Evolutionary conservation across 129 eudicot species (phyloP).

Genomic region (Lactuca sativa): DNA sequence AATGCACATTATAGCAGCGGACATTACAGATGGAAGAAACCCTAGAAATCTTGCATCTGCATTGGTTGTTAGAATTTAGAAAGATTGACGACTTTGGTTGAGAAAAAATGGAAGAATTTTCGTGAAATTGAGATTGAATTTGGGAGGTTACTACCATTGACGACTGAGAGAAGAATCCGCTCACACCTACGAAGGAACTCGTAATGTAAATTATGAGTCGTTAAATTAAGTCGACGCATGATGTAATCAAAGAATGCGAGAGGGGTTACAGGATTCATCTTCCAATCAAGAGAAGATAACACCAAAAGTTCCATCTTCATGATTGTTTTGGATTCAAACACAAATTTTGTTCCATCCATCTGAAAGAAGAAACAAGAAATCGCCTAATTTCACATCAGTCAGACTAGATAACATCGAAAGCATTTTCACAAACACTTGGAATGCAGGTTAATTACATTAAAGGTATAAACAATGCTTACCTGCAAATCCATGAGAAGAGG

Average conservation of each 20-base stretch:
- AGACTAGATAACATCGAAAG: slow-evolving; percentile 7
- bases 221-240: slow-evolving; percentile 66
- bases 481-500: slow-evolving; percentile 81
- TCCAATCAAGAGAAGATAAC: slow-evolving; percentile 80
- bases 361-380: slow-evolving; percentile 16
- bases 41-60: slow-evolving; percentile 57
- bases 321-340: slow-evolving; percentile 77
- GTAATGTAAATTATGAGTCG: slow-evolving; percentile 53
- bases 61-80: slow-evolving; percentile 30
- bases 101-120: neutral
- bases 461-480: slow-evolving; percentile 36
- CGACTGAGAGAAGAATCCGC: slow-evolving; percentile 49
- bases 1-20: slow-evolving; percentile 70
- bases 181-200: slow-evolving; percentile 69
- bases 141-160: slow-evolving; percentile 53
- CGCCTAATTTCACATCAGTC: slow-evolving; percentile 25
- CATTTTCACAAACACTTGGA: slow-evolving; percentile 37
- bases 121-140: neutral
- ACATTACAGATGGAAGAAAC: slow-evolving; percentile 75
- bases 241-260: slow-evolving; percentile 74
- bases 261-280: slow-evolving; percentile 88
- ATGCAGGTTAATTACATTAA: slow-evolving; percentile 5
- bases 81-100: slow-evolving; percentile 7
- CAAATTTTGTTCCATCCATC: slow-evolving; percentile 65
- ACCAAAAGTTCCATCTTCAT: slow-evolving; percentile 91